Conservation (phyloP, 345 rosid genomes). For the Aquilaria sinensis region DNA sequence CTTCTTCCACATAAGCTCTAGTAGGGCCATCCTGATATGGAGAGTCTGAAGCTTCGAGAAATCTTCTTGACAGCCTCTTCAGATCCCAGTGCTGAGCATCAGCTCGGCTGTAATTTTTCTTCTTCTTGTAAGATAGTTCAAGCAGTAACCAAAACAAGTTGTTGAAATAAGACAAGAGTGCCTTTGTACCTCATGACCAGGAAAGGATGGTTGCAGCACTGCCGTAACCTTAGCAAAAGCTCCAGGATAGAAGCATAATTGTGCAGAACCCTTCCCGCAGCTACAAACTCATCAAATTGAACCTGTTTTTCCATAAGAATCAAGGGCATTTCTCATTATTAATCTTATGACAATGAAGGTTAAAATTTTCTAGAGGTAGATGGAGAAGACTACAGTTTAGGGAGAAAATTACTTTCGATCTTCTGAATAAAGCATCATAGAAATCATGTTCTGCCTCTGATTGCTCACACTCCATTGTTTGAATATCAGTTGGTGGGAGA, state of each 20-base stretch:
- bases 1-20: constrained; percentile 44
- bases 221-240: constrained; percentile 63
- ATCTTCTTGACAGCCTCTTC: constrained; percentile 50
- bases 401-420: constrained; percentile 43
- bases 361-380: neutral
- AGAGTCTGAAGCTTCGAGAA: constrained; percentile 32
- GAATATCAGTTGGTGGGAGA: constrained; percentile 60
- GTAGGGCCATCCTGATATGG: constrained; percentile 28
- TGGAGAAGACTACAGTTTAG: neutral
- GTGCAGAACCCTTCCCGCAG: constrained; percentile 69
- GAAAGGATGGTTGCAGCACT: constrained; percentile 73
- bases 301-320: constrained; percentile 30
- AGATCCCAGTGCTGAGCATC: constrained; percentile 53
- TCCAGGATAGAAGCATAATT: constrained; percentile 63
- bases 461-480: constrained; percentile 49
- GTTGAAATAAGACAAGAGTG: neutral
- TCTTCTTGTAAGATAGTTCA: neutral
- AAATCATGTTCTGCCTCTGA: constrained; percentile 59
- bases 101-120: constrained; percentile 27
- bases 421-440: constrained; percentile 54
- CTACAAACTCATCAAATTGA: constrained; percentile 62
- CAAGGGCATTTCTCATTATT: too few relatives aligned
- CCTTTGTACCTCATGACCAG: constrained; percentile 53
- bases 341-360: neutral
- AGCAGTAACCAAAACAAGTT: neutral